Base-by-base conservation (phyloP, 257 asterid genomes). In the Nicotiana tabacum region DNA sequence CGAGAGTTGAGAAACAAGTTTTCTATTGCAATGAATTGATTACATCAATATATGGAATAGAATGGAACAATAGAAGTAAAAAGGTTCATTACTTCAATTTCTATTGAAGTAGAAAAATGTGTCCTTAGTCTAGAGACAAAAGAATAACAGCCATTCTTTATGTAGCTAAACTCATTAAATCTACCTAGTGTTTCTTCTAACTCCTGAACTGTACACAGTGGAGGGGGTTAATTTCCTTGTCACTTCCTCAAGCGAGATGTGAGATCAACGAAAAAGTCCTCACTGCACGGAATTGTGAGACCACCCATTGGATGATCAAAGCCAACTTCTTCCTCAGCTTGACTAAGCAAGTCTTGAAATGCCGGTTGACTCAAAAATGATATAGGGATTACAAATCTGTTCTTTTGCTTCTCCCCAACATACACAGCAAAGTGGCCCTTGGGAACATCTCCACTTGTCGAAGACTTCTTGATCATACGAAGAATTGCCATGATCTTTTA, bases 231-330 rank as follows among this genome's bases (percentile, higher is more conserved):
- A 13, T 68, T 68, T 39, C 56, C 55, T n/a, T 69, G 3, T 68
- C 9, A 67, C 53, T 67, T 67, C 77, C 55, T 35, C 77, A 92
- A 78, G 2, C 66, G 67, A 6, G 91, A 85, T 11, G 88, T 82
- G 66, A 90, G 29, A 70, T 87, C 64, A 12, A 77, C 16, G 62
- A 92, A 92, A 6, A 81, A 27, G 11, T 85, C 88, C 51, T 82
- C 82, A 57, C 81, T 69, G 83, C 91, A 91, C 8, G 93, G 94
- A 32, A 91, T 86, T 6, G 92, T 90, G 2, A 90, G 89, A 43
- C 95, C 93, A 2, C 94, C 95, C 91, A 89, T 90, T 3, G 92
- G 93, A 85, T 90, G 93, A 62, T 87, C 33, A 61, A 85, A 90
- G 17, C 94, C 86, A 66, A 83, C 82, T 82, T 87, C 87, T 74